These are phyloP conservation scores for Aureobasidium sp. DNA, from an alignment of 2,329 filamentous ascomycete genomes.

Conservation along the genomic window DNA sequence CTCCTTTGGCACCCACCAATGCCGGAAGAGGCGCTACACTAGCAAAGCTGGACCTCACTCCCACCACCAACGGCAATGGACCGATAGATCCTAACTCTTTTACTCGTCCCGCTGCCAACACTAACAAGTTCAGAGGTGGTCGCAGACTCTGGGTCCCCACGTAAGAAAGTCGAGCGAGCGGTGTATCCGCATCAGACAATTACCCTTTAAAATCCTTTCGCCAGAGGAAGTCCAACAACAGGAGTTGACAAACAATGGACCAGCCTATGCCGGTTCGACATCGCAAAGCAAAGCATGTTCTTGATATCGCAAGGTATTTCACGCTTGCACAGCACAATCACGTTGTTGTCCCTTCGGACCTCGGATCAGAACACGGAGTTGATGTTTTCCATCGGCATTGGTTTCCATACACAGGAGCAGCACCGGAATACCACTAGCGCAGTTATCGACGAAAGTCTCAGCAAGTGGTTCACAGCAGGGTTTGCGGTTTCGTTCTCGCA, in stretches of 20 bases:
- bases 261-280: neutral
- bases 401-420: neutral
- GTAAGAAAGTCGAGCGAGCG: constrained; percentile 25
- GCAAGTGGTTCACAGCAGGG: neutral
- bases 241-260: neutral
- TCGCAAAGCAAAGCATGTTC: neutral
- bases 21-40: constrained; percentile 5
- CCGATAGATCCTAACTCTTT: constrained; percentile 44
- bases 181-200: neutral
- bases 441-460: constrained; percentile 3
- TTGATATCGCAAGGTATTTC: neutral
- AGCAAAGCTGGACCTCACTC: neutral
- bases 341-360: neutral
- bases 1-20: neutral
- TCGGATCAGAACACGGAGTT: constrained; percentile 5
- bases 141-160: constrained; percentile 40
- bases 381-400: constrained; percentile 1
- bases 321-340: neutral
- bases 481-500: neutral
- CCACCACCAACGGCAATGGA: constrained; percentile 22
- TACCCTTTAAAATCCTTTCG: constrained; percentile 1
- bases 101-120: constrained; percentile 34
- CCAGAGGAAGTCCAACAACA: neutral
- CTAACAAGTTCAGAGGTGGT: constrained; percentile 30
- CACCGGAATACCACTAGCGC: neutral